Base-by-base conservation (phyloP, 805 yeast species). In the Barnettozyma siamensis region DNA sequence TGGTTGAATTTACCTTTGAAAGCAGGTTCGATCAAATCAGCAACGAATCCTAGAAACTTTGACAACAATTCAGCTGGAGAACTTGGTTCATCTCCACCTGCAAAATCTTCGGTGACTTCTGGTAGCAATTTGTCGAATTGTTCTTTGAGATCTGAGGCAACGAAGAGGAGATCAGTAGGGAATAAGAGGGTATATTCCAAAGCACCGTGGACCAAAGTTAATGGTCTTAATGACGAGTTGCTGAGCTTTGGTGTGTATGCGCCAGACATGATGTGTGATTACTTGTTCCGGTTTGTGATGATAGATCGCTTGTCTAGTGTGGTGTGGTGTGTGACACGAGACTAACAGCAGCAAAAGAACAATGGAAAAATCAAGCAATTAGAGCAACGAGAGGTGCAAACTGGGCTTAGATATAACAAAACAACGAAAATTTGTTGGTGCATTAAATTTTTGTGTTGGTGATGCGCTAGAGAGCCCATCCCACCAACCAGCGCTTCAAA, bases 171-270 rank as follows among this genome's bases (percentile, higher is more conserved):
- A 42, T 79, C 76, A 31, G 93, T 80, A 37, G 98, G 96, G 42
- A 93, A 88, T 56, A 89, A 73, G 40, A 91, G 69, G 17, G 91
- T 83, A 63, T 88, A 88, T 69, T 91, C 98, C 43, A 91, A 77
- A 16, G 85, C 68, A 44, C 96, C 97, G 59, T 88, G 95, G 44
- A 80, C 67, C 54, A 93, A 73, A 41, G 80, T 80, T 60, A 93
- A 73, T 28, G 98, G 96, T 69, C 98, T 78, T 54, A 76, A 62
- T 13, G 84, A 68, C 16, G 58, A 49, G 43, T 47, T 52, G 35
- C 49, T 51, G 41, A 48, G 58, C 43, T 47, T 55, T 38, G 60
- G 60, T 34, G 60, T 54, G 48, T 43, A 53, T 31, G 49, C 50
- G 36, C 58, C 58, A 23, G 58, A 46, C 60, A 55, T 55, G 15